Percentiles rank a stretch among this genome's conserved stretches.
These are phyloP conservation scores for Hymenoscyphus linearis DNA, from an alignment of 2,329 filamentous ascomycete species.

Conservation along the genomic window DNA sequence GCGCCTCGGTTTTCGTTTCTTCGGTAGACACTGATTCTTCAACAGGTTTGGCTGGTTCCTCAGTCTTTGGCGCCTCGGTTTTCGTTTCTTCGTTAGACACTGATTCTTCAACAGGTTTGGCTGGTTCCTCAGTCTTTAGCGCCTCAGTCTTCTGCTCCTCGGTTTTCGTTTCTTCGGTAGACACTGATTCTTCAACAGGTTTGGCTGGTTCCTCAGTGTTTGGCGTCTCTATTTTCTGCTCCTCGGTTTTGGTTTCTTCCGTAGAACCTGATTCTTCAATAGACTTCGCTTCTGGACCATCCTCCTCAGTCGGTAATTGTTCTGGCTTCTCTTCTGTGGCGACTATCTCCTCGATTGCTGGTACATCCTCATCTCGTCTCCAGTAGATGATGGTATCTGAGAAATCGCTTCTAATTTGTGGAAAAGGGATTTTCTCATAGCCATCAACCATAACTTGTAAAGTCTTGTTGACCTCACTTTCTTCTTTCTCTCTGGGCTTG, in stretches of 20 bases:
- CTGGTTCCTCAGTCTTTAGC: too few relatives aligned
- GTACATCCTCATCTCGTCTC: not conserved
- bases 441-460: constrained; percentile 25
- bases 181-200: not conserved
- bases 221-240: not conserved
- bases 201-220: not conserved
- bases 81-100: too few relatives aligned
- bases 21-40: too few relatives aligned
- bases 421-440: constrained; percentile 27
- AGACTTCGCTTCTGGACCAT: not conserved
- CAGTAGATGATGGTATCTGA: constrained; percentile 32
- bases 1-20: too few relatives aligned
- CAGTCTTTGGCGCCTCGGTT: too few relatives aligned
- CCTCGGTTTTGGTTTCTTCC: not conserved
- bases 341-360: not conserved
- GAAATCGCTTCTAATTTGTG: constrained; percentile 30
- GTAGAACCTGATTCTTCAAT: not conserved
- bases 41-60: too few relatives aligned
- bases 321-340: not conserved
- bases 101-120: too few relatives aligned
- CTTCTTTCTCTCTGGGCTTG: not conserved
- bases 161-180: too few relatives aligned
- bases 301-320: not conserved
- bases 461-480: constrained; percentile 4
- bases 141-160: too few relatives aligned